phyloP scores from a whole-genome alignment of 2,329 filamentous ascomycete species.

The Penicillium thymicola region DNA sequence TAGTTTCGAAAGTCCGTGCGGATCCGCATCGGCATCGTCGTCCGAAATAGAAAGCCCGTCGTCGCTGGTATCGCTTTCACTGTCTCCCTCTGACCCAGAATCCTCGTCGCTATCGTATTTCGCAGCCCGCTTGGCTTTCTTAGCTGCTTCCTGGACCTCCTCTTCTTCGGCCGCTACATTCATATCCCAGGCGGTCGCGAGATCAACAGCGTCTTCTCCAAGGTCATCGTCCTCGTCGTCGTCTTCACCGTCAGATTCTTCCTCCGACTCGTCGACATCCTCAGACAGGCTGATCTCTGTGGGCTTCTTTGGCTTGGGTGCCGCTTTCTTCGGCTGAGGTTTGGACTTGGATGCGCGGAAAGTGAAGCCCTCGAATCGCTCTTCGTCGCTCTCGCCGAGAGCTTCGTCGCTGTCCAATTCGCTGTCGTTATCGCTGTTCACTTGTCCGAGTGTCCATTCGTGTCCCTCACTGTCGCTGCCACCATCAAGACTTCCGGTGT shows the following conservation, averaged over 20 bases:
- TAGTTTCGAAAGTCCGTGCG: slow-evolving; percentile 59
- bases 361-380: slow-evolving; percentile 73
- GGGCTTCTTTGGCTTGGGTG: slow-evolving; percentile 24
- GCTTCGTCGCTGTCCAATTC: slow-evolving; percentile 75
- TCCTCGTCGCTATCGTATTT: slow-evolving; percentile 36
- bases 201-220: slow-evolving; percentile 61
- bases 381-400: slow-evolving; percentile 84
- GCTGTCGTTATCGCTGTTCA: slow-evolving; percentile 64
- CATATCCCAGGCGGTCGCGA: slow-evolving; percentile 60
- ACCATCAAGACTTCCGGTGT: slow-evolving; percentile 58
- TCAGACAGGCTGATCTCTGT: slow-evolving; percentile 51
- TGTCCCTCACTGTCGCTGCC: slow-evolving; percentile 84
- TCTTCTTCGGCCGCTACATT: slow-evolving; percentile 45
- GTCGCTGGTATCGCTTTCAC: slow-evolving; percentile 42
- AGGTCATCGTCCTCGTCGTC: slow-evolving; percentile 54
- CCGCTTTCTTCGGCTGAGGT: slow-evolving; percentile 30
- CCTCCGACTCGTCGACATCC: slow-evolving; percentile 47
- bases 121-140: slow-evolving; percentile 30
- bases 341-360: slow-evolving; percentile 53
- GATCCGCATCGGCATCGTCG: slow-evolving; percentile 51
- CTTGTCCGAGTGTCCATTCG: slow-evolving; percentile 74
- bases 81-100: slow-evolving; percentile 45
- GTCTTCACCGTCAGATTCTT: slow-evolving; percentile 23
- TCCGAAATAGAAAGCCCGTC: slow-evolving; percentile 39
- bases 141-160: slow-evolving; percentile 30